phyloP scores from a whole-genome alignment of 192 early-diverging fungal species.

The Podochytrium sp. region DNA sequence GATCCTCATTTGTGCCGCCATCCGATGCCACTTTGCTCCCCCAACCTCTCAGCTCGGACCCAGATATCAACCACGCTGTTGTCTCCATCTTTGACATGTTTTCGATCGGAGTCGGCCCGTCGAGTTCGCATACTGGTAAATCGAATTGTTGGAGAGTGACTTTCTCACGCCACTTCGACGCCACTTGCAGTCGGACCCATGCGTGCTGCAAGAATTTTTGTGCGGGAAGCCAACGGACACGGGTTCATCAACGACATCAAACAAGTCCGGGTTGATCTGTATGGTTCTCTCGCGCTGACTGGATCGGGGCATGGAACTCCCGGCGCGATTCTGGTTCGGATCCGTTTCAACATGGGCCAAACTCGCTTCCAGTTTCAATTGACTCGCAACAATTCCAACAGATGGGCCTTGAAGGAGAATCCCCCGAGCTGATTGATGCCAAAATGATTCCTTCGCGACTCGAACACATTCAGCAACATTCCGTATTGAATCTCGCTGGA shows the following conservation, averaged over 20 bases:
- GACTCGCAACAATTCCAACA: slow-evolving; percentile 22
- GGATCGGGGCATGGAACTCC: slow-evolving; percentile 98
- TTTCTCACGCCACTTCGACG: background rate
- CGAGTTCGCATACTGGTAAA: slow-evolving; percentile 65
- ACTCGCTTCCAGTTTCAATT: background rate
- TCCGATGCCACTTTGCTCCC: no score
- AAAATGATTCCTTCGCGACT: slow-evolving; percentile 76
- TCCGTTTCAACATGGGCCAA: no score
- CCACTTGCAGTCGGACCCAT: slow-evolving; percentile 87
- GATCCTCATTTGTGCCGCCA: no score
- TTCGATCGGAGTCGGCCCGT: slow-evolving; percentile 93
- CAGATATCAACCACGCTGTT: slow-evolving; percentile 86
- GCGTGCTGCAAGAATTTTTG: slow-evolving; percentile 94
- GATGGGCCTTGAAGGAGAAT: slow-evolving; percentile 91
- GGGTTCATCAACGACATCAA: slow-evolving; percentile 44
- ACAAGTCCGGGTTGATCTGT: slow-evolving; percentile 81
- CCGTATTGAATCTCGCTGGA: slow-evolving; percentile 74
- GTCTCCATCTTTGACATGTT: slow-evolving; percentile 95
- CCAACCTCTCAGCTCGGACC: no score
- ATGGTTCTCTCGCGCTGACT: slow-evolving; percentile 91
- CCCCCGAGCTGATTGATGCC: slow-evolving; percentile 72
- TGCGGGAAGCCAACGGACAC: slow-evolving; percentile 78
- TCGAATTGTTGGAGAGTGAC: slow-evolving; percentile 42
- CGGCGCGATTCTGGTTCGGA: slow-evolving; percentile 78
- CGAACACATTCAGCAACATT: slow-evolving; percentile 72